These are phyloP conservation scores for Pelomyxa schiedti DNA, from an alignment of 78 protist species.

Conservation along the genomic window DNA sequence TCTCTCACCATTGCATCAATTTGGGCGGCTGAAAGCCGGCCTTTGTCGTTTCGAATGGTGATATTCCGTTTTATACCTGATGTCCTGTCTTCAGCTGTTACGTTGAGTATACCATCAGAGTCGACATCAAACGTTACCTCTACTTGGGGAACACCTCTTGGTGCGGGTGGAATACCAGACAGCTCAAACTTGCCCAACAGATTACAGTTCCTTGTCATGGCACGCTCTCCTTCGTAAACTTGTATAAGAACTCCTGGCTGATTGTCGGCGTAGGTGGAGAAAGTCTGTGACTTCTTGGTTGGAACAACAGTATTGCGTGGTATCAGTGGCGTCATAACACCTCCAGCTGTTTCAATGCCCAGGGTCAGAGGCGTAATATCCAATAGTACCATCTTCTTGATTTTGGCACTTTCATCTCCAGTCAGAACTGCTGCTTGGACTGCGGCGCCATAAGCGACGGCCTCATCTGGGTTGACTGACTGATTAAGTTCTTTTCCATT, in stretches of 20 bases:
- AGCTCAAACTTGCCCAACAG: no score
- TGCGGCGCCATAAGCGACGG: constrained; percentile 97
- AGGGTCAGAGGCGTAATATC: no score
- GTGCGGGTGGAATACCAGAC: no score
- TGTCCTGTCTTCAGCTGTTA: constrained; percentile 86
- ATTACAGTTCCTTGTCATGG: constrained; percentile 71
- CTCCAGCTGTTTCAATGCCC: no score
- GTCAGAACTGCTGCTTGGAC: constrained; percentile 78
- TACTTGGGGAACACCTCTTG: constrained; percentile 74
- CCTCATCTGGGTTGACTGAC: no score
- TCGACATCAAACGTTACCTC: constrained; percentile 70
- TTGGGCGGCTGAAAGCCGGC: constrained; percentile 74
- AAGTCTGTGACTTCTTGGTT: constrained; percentile 76
- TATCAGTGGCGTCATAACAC: constrained; percentile 86
- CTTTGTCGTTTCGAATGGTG: constrained; percentile 61
- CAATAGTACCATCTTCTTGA: no score
- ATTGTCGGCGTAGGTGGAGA: constrained; percentile 82
- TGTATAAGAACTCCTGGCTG: no score
- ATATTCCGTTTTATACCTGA: constrained; percentile 62
- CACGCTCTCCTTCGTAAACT: no score
- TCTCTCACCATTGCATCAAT: constrained; percentile 87
- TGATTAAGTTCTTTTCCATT: constrained; percentile 96
- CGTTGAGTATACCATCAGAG: constrained; percentile 83
- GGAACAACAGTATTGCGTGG: constrained; percentile 90
- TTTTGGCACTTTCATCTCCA: no score